Evolutionary conservation across 2,329 filamentous ascomycete genomes (phyloP).

Genomic region (Fusarium lateritium): DNA sequence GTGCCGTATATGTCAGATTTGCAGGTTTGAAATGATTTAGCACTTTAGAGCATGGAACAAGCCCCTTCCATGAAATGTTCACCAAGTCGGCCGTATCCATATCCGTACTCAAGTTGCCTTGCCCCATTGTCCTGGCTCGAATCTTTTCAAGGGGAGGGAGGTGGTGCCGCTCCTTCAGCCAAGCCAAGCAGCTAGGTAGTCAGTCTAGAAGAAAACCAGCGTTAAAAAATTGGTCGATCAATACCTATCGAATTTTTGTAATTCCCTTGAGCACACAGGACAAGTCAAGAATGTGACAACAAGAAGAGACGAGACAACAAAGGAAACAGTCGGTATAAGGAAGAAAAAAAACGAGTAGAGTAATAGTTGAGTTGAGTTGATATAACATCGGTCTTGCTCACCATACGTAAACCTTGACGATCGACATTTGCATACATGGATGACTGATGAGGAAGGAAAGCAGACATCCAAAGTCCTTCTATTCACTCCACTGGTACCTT

Average conservation of each 20-base stretch:
- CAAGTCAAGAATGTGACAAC: slow-evolving; percentile 9
- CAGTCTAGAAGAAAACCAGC: slow-evolving; percentile 3
- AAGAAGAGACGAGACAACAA: neutral
- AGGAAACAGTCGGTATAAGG: neutral
- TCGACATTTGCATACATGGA: slow-evolving; percentile 8
- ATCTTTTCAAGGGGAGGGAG: slow-evolving; percentile 7
- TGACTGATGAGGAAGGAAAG: slow-evolving; percentile 17
- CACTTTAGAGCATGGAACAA: slow-evolving; percentile 12
- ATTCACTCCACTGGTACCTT: slow-evolving; percentile 19
- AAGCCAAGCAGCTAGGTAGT: slow-evolving; percentile 33
- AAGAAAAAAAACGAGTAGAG: neutral
- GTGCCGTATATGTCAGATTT: slow-evolving; percentile 34
- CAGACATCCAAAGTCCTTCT: neutral
- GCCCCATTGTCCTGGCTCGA: slow-evolving; percentile 19
- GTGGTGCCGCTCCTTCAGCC: slow-evolving; percentile 19
- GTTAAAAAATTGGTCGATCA: slow-evolving; percentile 31
- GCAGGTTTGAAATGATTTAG: slow-evolving; percentile 8
- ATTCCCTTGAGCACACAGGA: slow-evolving; percentile 10
- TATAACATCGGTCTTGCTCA: slow-evolving; percentile 2
- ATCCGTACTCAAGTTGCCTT: slow-evolving; percentile 10
- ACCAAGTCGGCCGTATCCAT: slow-evolving; percentile 13
- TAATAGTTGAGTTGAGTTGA: neutral
- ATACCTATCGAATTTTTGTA: slow-evolving; percentile 11
- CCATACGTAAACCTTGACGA: slow-evolving; percentile 19
- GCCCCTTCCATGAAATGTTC: neutral